A percentile compares a stretch with the other conserved stretches of the same genome.
Conservation (phyloP, 176 grass and related monocot species). For the Dendrocalamus sinicus region DNA sequence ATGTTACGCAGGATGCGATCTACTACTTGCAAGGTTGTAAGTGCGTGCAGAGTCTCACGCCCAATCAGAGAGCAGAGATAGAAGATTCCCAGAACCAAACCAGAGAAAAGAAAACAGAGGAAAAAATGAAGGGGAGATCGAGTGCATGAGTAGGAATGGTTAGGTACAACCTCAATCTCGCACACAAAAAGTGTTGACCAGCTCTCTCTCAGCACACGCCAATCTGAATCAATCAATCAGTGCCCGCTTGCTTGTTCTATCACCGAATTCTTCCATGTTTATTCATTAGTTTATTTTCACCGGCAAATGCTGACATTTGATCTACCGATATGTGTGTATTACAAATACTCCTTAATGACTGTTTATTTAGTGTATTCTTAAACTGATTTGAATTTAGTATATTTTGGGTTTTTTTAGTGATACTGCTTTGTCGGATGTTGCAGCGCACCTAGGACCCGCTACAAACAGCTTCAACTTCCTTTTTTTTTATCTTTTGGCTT, state of each 20-base stretch:
- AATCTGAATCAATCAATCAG: background rate
- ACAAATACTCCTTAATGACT: background rate
- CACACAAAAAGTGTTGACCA: constrained; percentile 26
- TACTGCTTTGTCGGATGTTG: constrained; percentile 4
- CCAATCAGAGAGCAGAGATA: background rate
- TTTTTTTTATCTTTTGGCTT: too few species aligned
- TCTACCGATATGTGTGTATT: background rate
- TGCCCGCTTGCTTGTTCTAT: background rate
- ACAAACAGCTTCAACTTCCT: too few species aligned
- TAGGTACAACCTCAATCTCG: constrained; percentile 34
- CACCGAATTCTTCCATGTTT: background rate
- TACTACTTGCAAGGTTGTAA: background rate
- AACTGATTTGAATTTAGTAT: background rate
- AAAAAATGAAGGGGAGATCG: background rate
- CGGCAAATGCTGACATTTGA: constrained; percentile 31
- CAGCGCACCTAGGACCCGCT: background rate
- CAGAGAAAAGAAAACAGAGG: background rate
- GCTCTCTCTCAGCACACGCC: background rate
- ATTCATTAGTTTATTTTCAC: background rate
- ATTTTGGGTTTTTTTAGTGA: background rate
- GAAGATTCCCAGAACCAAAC: constrained; percentile 39
- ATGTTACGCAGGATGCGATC: constrained; percentile 41
- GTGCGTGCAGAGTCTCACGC: background rate
- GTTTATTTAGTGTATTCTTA: background rate
- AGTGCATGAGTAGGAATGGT: constrained; percentile 26